These are phyloP conservation scores for Rubia occidens DNA, from an alignment of 305 asterid species.

Conservation along the genomic window DNA sequence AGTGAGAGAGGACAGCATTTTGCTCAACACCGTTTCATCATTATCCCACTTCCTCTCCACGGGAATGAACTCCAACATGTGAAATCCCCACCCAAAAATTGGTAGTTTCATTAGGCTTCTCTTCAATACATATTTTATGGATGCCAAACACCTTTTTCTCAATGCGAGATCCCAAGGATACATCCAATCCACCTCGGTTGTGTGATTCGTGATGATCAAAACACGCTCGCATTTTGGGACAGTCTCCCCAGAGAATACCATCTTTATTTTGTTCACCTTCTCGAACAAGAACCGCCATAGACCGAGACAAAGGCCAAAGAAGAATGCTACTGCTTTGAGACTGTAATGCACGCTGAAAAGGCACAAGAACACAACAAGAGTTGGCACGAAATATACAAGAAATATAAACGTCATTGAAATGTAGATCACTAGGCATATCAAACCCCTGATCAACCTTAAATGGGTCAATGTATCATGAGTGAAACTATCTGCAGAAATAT, in stretches of 20 bases:
- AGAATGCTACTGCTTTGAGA: slow-evolving; percentile 40
- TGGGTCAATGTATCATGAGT: slow-evolving; percentile 45
- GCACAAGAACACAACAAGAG: slow-evolving; percentile 46
- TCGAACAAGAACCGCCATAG: slow-evolving; percentile 89
- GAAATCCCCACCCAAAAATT: slow-evolving; percentile 81
- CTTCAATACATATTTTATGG: slow-evolving; percentile 66
- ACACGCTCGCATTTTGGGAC: slow-evolving; percentile 63
- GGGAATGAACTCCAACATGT: slow-evolving; percentile 75
- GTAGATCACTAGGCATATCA: slow-evolving; percentile 43
- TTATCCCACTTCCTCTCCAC: slow-evolving; percentile 82
- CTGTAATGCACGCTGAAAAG: slow-evolving; percentile 51
- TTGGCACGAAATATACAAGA: slow-evolving; percentile 37
- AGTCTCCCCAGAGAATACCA: slow-evolving; percentile 66
- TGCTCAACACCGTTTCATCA: slow-evolving; percentile 43
- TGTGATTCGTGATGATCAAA: slow-evolving; percentile 67
- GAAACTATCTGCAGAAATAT: slow-evolving; percentile 5
- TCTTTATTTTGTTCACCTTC: slow-evolving; percentile 63
- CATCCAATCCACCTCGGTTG: slow-evolving; percentile 98
- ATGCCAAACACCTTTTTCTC: slow-evolving; percentile 67
- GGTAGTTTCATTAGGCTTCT: slow-evolving; percentile 87
- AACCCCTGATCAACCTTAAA: slow-evolving; percentile 43
- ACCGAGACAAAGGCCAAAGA: slow-evolving; percentile 79
- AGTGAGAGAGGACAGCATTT: slow-evolving; percentile 41
- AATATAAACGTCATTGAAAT: slow-evolving; percentile 59
- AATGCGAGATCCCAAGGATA: slow-evolving; percentile 81